Conservation (phyloP, 148 eudicot genomes). For the Rhododendron williamsianum region DNA sequence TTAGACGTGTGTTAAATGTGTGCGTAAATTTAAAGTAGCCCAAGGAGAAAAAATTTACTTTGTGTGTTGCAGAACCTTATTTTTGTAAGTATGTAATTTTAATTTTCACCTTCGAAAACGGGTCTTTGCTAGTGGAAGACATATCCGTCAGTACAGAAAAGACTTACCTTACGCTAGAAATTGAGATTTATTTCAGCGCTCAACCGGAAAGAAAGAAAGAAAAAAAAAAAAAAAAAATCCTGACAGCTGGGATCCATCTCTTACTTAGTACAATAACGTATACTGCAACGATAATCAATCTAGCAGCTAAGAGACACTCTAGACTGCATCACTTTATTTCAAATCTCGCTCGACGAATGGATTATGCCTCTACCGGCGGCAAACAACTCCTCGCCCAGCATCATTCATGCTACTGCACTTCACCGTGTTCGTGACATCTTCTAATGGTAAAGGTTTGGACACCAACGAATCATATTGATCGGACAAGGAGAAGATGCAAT, state of each 20-base stretch:
- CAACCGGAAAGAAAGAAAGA: background rate
- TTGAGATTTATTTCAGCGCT: background rate
- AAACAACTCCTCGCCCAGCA: constrained; percentile 7
- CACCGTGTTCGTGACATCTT: background rate
- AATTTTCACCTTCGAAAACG: too few relatives aligned
- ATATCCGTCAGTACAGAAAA: background rate
- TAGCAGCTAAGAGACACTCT: background rate
- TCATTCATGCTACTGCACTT: constrained; percentile 11
- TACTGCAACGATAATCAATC: background rate
- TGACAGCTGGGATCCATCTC: background rate
- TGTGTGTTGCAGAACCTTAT: too few relatives aligned
- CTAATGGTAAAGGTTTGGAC: background rate
- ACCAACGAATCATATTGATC: background rate
- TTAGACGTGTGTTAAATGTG: too few relatives aligned
- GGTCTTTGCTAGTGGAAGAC: background rate
- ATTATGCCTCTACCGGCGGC: constrained; percentile 3
- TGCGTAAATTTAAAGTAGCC: too few relatives aligned
- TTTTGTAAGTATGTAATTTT: too few relatives aligned
- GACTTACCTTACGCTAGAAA: background rate
- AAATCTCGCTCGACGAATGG: background rate
- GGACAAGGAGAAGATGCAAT: constrained; percentile 8
- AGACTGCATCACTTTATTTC: background rate
- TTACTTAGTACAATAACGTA: background rate
- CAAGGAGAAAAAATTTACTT: too few relatives aligned
- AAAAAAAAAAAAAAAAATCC: background rate